Evolutionary conservation across 2,329 filamentous ascomycete species (phyloP).

Genomic region (Paecilomyces formosus): DNA sequence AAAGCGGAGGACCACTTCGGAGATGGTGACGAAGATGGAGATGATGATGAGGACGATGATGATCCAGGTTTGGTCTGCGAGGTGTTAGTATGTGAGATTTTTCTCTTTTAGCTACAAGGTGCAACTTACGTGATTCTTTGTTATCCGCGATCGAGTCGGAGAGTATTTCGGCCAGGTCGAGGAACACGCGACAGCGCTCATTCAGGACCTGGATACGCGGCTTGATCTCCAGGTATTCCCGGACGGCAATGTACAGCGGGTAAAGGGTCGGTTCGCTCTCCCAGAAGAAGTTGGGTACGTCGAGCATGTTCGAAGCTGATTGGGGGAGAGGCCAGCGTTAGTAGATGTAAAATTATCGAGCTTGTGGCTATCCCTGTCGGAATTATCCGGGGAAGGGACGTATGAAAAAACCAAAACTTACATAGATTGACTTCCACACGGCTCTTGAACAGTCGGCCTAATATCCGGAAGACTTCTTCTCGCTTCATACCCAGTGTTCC

Average conservation of each 20-base stretch:
- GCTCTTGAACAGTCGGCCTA: constrained; percentile 85
- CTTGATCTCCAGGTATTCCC: constrained; percentile 96
- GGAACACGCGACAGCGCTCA: constrained; percentile 90
- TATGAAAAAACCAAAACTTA: constrained; percentile 51
- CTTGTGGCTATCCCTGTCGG: no score
- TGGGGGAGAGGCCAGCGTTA: background rate
- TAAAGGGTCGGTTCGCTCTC: constrained; percentile 92
- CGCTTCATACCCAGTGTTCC: constrained; percentile 86
- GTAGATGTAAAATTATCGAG: background rate
- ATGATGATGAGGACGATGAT: constrained; percentile 89
- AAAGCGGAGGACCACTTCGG: constrained; percentile 83
- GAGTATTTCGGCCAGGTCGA: constrained; percentile 91
- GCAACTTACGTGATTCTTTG: constrained; percentile 73
- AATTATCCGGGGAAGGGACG: background rate
- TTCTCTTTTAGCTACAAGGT: no score
- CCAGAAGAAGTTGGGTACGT: constrained; percentile 98
- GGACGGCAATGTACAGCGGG: constrained; percentile 86
- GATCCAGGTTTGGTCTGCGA: constrained; percentile 80
- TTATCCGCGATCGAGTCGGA: constrained; percentile 86
- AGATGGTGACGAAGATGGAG: constrained; percentile 83
- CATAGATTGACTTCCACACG: constrained; percentile 96
- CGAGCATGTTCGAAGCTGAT: constrained; percentile 84
- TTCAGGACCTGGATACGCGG: constrained; percentile 94
- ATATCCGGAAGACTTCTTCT: constrained; percentile 83
- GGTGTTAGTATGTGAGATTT: background rate